These are phyloP conservation scores for Aureobasidium sp. DNA, from an alignment of 2,329 filamentous ascomycete species.

Conservation along the genomic window DNA sequence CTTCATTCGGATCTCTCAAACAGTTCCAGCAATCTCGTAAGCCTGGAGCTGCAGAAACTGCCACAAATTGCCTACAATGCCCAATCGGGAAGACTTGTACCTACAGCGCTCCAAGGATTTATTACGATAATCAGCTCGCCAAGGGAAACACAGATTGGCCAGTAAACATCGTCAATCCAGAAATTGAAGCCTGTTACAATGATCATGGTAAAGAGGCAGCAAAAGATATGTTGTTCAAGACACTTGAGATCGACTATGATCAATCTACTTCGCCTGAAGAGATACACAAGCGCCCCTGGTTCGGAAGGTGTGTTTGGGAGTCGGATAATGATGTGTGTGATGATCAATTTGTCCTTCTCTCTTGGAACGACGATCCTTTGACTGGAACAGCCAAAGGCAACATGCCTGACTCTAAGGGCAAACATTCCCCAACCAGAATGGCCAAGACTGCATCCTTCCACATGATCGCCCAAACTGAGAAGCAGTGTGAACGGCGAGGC, in stretches of 20 bases:
- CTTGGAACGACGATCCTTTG: constrained; percentile 68
- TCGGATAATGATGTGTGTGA: constrained; percentile 89
- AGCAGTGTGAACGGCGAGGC: constrained; percentile 78
- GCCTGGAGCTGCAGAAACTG: constrained; percentile 62
- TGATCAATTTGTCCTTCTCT: constrained; percentile 81
- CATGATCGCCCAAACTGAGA: constrained; percentile 86
- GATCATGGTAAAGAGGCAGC: constrained; percentile 43
- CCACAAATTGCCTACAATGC: constrained; percentile 84
- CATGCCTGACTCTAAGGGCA: neutral
- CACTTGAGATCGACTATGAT: constrained; percentile 50
- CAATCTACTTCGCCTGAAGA: constrained; percentile 41
- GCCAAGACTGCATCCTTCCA: constrained; percentile 86
- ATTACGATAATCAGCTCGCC: constrained; percentile 61
- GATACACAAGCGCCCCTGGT: constrained; percentile 57
- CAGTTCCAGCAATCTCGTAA: constrained; percentile 73
- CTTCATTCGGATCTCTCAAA: constrained; percentile 67
- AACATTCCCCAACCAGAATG: constrained; percentile 36
- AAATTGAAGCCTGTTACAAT: constrained; percentile 70
- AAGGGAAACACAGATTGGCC: constrained; percentile 71
- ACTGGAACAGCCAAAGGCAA: constrained; percentile 15
- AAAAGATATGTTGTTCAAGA: constrained; percentile 41
- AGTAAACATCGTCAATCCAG: constrained; percentile 78
- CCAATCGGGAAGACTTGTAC: constrained; percentile 66
- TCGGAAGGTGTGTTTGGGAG: constrained; percentile 92
- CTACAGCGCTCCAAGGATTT: constrained; percentile 80